Evolutionary conservation across 1,284 basidiomycete species (phyloP), one percentile per base, ranked within the genome.

Genomic region (Trametes hirsuta): DNA sequence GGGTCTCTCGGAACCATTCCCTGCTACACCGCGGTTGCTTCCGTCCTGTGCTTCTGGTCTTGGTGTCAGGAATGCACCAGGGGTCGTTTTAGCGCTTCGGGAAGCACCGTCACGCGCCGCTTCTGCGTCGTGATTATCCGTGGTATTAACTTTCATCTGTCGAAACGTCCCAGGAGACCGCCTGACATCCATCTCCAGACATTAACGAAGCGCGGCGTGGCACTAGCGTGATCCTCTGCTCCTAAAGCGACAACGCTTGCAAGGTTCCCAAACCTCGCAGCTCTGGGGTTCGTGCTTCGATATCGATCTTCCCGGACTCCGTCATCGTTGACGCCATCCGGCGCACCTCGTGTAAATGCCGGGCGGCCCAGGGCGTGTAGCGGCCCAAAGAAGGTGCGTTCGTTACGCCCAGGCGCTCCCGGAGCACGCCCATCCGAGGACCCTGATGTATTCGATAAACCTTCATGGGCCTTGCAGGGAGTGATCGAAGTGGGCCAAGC

Each of bases 1-100:
- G 55, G 61, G 58, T 59, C 59, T 40, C 45, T 51, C 48, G 55
- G 52, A 46, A 64, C 59, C 58, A 54, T 61, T 64, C 64, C 55
- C 55, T 45, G 45, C 42, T 35, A 12, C n/a, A 41, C 42, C 53
- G 57, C 61, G 47, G 58, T 44, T 63, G 53, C 48, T 40, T 56
- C 54, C 46, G 50, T 53, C 45, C 57, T 41, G 37, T 40, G 40
- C 60, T 60, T 60, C 60, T 52, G 49, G 55, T 18, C 41, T 54
- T 52, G 53, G 53, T 62, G 52, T 59, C 64, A 60, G 42, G 53
- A 53, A 42, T 47, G 40, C 18, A 49, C 35, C 22, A 15, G 42
- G 48, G 45, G 60, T 46, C 52, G 50, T 57, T 9, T 9, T 47
- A 49, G 48, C 40, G 48, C 58, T 62, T 61, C 55, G 41, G 42